Conservation (phyloP, 148 eudicot genomes). For the Polygonum maritimum region DNA sequence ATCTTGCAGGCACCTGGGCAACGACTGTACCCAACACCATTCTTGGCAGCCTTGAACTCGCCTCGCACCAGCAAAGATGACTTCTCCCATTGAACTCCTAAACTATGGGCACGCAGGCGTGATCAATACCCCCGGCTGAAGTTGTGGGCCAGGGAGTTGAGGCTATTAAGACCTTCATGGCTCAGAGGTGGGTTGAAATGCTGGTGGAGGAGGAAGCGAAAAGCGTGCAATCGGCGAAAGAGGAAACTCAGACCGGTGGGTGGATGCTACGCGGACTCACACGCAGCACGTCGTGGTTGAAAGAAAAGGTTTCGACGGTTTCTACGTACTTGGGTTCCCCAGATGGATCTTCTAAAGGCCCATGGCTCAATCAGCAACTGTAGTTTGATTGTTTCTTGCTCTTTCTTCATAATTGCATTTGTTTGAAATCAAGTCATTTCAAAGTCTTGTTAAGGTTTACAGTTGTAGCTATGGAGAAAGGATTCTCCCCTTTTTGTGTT, state of each 20-base stretch:
- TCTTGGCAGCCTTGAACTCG: too few species aligned
- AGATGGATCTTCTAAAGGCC: conserved; percentile 29
- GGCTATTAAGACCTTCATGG: conserved; percentile 62
- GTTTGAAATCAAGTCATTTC: background rate
- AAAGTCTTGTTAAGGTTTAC: background rate
- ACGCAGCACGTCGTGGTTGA: conserved; percentile 37
- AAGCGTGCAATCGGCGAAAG: conserved; percentile 35
- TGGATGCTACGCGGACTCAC: conserved; percentile 51
- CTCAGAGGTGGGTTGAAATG: conserved; percentile 54
- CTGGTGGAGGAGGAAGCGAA: conserved; percentile 55
- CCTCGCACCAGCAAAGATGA: too few species aligned
- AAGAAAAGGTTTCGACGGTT: conserved; percentile 34
- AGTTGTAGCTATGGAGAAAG: background rate
- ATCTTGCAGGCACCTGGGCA: too few species aligned
- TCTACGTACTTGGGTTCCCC: conserved; percentile 47
- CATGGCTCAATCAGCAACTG: conserved; percentile 58
- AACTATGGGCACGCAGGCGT: too few species aligned
- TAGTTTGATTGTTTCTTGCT: conserved; percentile 8
- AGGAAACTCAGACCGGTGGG: conserved; percentile 33
- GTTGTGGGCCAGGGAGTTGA: conserved; percentile 62
- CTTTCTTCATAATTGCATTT: background rate
- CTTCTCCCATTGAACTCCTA: too few species aligned
- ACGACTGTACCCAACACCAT: too few species aligned
- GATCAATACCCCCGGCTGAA: conserved; percentile 11
- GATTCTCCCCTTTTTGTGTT: background rate